Percentiles rank a stretch among this genome's conserved stretches.
These are phyloP conservation scores for Biscogniauxia marginata DNA, from an alignment of 2,329 filamentous ascomycete genomes.

Conservation along the genomic window DNA sequence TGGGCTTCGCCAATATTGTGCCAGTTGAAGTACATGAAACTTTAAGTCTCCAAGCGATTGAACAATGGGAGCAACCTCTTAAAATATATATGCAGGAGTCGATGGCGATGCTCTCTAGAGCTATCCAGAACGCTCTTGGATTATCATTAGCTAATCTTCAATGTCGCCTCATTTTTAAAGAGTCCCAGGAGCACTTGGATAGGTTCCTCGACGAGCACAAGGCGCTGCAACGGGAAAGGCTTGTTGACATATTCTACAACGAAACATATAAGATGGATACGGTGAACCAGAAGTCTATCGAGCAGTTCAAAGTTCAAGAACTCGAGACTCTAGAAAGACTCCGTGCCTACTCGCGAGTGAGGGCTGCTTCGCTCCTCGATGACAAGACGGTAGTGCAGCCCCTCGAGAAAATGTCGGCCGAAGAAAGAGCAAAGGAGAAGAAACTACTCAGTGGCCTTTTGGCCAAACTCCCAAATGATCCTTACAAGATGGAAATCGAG, in stretches of 20 bases:
- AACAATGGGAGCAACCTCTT: conserved; percentile 54
- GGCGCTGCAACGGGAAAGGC: conserved; percentile 32
- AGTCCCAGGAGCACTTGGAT: conserved; percentile 40
- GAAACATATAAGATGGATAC: conserved; percentile 56
- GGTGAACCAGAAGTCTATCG: conserved; percentile 41
- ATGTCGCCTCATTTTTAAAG: conserved; percentile 46
- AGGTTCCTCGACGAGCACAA: conserved; percentile 41
- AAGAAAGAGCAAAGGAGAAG: conserved; percentile 44
- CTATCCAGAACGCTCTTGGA: conserved; percentile 44
- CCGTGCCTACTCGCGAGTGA: conserved; percentile 47
- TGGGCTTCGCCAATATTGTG: conserved; percentile 55
- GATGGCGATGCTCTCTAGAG: conserved; percentile 38
- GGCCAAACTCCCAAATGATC: conserved; percentile 50
- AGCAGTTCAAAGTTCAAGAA: conserved; percentile 9
- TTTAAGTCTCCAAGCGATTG: conserved; percentile 52
- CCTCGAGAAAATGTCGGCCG: conserved; percentile 38
- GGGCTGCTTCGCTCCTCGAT: conserved; percentile 29
- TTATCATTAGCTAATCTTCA: conserved; percentile 43
- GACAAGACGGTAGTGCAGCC: conserved; percentile 28
- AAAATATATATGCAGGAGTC: conserved; percentile 33
- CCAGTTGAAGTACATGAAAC: conserved; percentile 57
- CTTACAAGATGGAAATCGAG: conserved; percentile 55
- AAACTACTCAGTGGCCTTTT: conserved; percentile 39
- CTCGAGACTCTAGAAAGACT: conserved; percentile 36
- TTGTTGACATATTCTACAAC: conserved; percentile 45